Conservation (phyloP, 1,284 basidiomycete genomes). For the Apiotrichum montevideense region DNA sequence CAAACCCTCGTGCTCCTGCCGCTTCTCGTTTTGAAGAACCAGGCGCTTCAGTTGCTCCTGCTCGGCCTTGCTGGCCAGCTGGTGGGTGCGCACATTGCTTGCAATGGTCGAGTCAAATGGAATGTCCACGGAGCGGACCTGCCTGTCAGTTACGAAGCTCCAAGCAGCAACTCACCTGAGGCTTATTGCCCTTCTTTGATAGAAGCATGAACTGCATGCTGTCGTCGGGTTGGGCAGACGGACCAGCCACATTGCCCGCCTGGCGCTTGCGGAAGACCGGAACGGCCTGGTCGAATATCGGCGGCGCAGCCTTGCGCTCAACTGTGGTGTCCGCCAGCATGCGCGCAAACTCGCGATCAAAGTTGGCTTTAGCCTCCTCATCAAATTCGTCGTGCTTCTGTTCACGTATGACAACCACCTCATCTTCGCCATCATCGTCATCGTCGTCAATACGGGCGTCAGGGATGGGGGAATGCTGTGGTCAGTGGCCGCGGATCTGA, state of each 20-base stretch:
- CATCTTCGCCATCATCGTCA: slow-evolving; percentile 56
- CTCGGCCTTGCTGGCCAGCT: slow-evolving; percentile 85
- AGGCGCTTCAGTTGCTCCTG: slow-evolving; percentile 90
- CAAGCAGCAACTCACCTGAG: slow-evolving; percentile 59
- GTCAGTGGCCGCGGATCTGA: neutral
- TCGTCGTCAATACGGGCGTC: slow-evolving; percentile 7
- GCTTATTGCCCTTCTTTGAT: slow-evolving; percentile 88
- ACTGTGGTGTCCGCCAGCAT: slow-evolving; percentile 82
- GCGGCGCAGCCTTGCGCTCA: slow-evolving; percentile 71
- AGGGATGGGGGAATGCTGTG: neutral
- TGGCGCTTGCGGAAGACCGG: slow-evolving; percentile 59
- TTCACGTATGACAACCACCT: slow-evolving; percentile 56
- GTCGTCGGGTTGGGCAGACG: slow-evolving; percentile 18
- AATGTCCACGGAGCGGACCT: slow-evolving; percentile 79
- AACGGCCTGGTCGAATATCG: slow-evolving; percentile 79
- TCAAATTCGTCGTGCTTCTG: slow-evolving; percentile 46
- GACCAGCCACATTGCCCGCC: slow-evolving; percentile 45
- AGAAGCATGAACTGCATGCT: slow-evolving; percentile 83
- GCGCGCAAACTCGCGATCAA: slow-evolving; percentile 91
- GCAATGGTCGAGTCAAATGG: slow-evolving; percentile 81
- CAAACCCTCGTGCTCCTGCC: slow-evolving; percentile 31
- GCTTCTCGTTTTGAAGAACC: slow-evolving; percentile 53
- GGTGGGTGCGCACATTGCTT: slow-evolving; percentile 78
- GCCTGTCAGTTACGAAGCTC: slow-evolving; percentile 7
- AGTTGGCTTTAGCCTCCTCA: slow-evolving; percentile 85